Evolutionary conservation across 371 early-diverging fungal species (phyloP).

Genomic region (Rhizopus arrhizus): DNA sequence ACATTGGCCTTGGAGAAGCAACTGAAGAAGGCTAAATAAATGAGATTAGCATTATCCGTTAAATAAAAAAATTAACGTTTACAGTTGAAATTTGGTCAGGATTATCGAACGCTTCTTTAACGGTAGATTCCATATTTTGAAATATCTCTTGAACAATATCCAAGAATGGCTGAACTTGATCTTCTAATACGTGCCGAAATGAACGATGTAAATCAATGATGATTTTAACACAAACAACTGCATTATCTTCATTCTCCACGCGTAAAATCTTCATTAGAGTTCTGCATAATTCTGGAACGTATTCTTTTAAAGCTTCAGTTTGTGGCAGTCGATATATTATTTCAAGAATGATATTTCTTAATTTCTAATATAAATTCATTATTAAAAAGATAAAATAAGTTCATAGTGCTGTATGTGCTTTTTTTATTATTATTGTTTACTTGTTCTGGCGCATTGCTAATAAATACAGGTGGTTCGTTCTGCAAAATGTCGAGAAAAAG

Average conservation of each 20-base stretch:
- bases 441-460: constrained; percentile 81
- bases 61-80: constrained; percentile 5
- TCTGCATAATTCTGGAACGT: constrained; percentile 60
- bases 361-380: constrained; percentile 63
- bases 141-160: constrained; percentile 92
- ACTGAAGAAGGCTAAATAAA: constrained; percentile 55
- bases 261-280: constrained; percentile 78
- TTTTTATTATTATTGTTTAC: constrained; percentile 44
- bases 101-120: constrained; percentile 78
- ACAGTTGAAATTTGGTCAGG: constrained; percentile 25
- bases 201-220: constrained; percentile 92
- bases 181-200: constrained; percentile 79
- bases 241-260: constrained; percentile 97
- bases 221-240: constrained; percentile 89
- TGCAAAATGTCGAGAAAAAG: constrained; percentile 80
- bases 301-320: constrained; percentile 73
- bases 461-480: constrained; percentile 79
- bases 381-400: not conserved
- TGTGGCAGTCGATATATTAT: constrained; percentile 91
- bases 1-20: constrained; percentile 77
- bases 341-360: constrained; percentile 87
- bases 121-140: constrained; percentile 83
- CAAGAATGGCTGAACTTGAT: constrained; percentile 87
- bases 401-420: not conserved
- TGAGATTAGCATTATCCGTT: no score